Evolutionary conservation across 2,329 filamentous ascomycete genomes (phyloP).

Genomic region (Phyllosticta citrichinensis): DNA sequence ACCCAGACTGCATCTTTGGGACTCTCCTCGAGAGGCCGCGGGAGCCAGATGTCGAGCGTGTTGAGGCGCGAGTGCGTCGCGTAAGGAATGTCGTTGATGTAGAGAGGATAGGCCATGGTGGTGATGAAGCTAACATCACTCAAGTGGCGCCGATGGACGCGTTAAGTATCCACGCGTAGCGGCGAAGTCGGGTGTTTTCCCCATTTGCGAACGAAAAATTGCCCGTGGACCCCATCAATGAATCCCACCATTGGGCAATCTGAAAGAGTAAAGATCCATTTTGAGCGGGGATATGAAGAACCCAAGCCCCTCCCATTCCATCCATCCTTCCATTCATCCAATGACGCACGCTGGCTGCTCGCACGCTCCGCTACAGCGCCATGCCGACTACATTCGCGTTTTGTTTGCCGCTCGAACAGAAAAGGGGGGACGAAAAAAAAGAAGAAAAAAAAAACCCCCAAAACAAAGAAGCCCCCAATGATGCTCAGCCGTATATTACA

Average conservation of each 20-base stretch:
- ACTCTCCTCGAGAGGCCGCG: conserved; percentile 20
- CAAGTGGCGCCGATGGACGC: background rate
- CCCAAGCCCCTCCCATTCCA: too few relatives aligned
- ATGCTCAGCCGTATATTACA: background rate
- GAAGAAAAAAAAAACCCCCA: background rate
- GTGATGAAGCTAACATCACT: background rate
- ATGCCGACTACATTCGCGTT: too few relatives aligned
- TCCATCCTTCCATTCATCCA: too few relatives aligned
- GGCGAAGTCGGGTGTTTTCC: background rate
- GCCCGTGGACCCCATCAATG: background rate
- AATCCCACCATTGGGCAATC: background rate
- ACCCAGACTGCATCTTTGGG: conserved; percentile 22
- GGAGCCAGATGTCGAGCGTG: conserved; percentile 34
- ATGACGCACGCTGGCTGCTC: too few relatives aligned
- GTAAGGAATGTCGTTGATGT: conserved; percentile 20
- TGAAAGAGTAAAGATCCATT: too few relatives aligned
- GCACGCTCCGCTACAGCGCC: background rate
- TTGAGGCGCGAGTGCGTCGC: conserved; percentile 24
- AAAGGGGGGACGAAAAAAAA: too few relatives aligned
- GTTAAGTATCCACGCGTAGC: background rate
- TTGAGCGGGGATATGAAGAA: too few relatives aligned
- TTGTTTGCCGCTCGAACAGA: background rate
- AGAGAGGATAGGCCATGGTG: conserved; percentile 10
- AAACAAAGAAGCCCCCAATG: background rate
- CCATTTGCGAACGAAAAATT: background rate